These are phyloP conservation scores for Paraconiothyrium brasiliense DNA, from an alignment of 2,329 filamentous ascomycete species.

Conservation along the genomic window DNA sequence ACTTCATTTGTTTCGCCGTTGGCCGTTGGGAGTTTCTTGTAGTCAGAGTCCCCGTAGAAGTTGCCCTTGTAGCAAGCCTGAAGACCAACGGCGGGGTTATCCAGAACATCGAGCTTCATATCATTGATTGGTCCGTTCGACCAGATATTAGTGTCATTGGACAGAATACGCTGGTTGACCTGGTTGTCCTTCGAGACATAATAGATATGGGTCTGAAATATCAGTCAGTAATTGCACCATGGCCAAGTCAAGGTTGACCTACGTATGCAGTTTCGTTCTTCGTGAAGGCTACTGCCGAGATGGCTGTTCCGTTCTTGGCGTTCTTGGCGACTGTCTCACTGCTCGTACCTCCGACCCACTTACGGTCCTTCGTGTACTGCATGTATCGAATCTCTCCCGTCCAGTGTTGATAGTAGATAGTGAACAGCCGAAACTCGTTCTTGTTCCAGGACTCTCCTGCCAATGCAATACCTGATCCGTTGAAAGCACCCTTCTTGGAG, in stretches of 20 bases:
- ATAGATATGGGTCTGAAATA: conserved; percentile 50
- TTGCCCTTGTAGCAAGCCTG: conserved; percentile 84
- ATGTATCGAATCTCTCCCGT: conserved; percentile 54
- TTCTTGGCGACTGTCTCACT: conserved; percentile 52
- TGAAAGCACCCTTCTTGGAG: conserved; percentile 55
- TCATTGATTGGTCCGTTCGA: conserved; percentile 62
- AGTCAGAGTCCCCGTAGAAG: conserved; percentile 53
- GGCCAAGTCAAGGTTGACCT: conserved; percentile 18
- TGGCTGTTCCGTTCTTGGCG: conserved; percentile 55
- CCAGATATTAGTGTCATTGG: conserved; percentile 48
- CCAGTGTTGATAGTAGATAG: conserved; percentile 58
- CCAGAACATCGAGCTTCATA: conserved; percentile 84
- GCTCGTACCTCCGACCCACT: conserved; percentile 52
- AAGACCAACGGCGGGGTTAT: conserved; percentile 87
- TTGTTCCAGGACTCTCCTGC: conserved; percentile 55
- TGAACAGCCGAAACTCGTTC: conserved; percentile 50
- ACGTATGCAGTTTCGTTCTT: conserved; percentile 50
- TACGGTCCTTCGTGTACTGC: conserved; percentile 46
- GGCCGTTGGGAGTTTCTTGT: conserved; percentile 47
- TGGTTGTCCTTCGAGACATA: conserved; percentile 53
- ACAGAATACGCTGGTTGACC: conserved; percentile 50
- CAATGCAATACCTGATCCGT: conserved; percentile 58
- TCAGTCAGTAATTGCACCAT: not conserved
- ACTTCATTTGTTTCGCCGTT: conserved; percentile 36
- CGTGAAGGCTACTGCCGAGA: conserved; percentile 56